Evolutionary conservation across 1,139 yeast species (phyloP).

Genomic region (Yamadazyma triangularis): DNA sequence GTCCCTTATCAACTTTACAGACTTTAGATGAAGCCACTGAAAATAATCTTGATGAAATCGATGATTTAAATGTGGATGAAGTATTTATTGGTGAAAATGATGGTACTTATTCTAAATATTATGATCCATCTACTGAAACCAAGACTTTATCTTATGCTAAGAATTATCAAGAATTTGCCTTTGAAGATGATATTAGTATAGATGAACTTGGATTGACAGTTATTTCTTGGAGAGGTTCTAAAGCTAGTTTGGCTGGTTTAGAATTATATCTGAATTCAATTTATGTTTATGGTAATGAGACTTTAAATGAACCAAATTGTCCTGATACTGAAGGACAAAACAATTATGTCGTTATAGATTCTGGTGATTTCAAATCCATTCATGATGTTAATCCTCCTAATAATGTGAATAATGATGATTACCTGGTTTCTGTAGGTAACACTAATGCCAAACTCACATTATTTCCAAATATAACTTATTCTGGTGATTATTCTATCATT

Average conservation of each 20-base stretch:
- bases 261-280: constrained; percentile 67
- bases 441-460: constrained; percentile 49
- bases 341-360: constrained; percentile 26
- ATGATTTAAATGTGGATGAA: constrained; percentile 19
- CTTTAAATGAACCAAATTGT: constrained; percentile 66
- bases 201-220: constrained; percentile 62
- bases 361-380: constrained; percentile 33
- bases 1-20: constrained; percentile 53
- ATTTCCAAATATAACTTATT: constrained; percentile 64
- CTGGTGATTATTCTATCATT: constrained; percentile 72
- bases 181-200: constrained; percentile 67
- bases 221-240: constrained; percentile 62
- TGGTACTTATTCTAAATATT: constrained; percentile 36
- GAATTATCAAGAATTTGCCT: constrained; percentile 73
- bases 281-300: constrained; percentile 63
- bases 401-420: constrained; percentile 27
- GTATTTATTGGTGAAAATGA: constrained; percentile 27
- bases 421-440: constrained; percentile 27
- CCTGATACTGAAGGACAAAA: constrained; percentile 28
- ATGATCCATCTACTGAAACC: constrained; percentile 35
- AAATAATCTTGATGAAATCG: constrained; percentile 16
- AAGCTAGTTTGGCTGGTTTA: constrained; percentile 68
- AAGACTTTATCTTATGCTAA: constrained; percentile 47
- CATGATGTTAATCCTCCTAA: constrained; percentile 18
- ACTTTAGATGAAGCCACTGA: constrained; percentile 23